These are phyloP conservation scores for Colletotrichum karsti DNA, from an alignment of 2,329 filamentous ascomycete genomes.

Conservation along the genomic window DNA sequence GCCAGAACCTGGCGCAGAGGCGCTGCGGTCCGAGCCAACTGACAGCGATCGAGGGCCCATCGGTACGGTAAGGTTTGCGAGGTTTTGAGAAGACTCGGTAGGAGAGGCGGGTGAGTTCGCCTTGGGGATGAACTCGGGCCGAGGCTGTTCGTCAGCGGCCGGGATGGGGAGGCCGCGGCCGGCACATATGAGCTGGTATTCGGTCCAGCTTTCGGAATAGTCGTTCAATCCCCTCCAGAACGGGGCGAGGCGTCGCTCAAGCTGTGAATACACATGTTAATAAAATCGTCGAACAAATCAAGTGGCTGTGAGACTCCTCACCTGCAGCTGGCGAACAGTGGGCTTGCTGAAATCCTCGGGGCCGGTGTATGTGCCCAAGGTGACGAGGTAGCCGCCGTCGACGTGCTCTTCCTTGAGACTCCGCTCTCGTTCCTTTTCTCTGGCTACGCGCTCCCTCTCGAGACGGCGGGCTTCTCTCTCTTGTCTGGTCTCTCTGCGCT, in stretches of 20 bases:
- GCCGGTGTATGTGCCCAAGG: slow-evolving; percentile 91
- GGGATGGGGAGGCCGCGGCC: slow-evolving; percentile 87
- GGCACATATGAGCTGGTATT: slow-evolving; percentile 93
- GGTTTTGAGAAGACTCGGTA: slow-evolving; percentile 64
- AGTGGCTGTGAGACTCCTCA: slow-evolving; percentile 49
- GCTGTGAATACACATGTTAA: slow-evolving; percentile 59
- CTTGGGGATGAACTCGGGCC: slow-evolving; percentile 67
- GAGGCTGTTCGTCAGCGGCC: slow-evolving; percentile 81
- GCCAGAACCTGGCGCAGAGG: slow-evolving; percentile 64
- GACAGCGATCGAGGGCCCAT: slow-evolving; percentile 82
- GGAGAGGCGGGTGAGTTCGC: slow-evolving; percentile 55
- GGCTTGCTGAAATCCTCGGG: slow-evolving; percentile 92
- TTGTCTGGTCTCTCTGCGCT: slow-evolving; percentile 86
- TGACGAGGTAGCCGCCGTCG: slow-evolving; percentile 94
- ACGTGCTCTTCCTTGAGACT: slow-evolving; percentile 93
- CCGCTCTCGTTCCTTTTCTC: slow-evolving; percentile 85
- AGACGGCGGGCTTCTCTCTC: slow-evolving; percentile 88
- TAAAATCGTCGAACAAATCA: not conserved
- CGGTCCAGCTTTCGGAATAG: slow-evolving; percentile 88
- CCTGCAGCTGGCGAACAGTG: slow-evolving; percentile 89
- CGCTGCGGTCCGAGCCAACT: slow-evolving; percentile 75
- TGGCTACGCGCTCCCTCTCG: slow-evolving; percentile 79
- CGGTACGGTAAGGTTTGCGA: slow-evolving; percentile 81
- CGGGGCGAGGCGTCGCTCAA: slow-evolving; percentile 90
- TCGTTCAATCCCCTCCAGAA: slow-evolving; percentile 97